Evolutionary conservation across 805 yeast genomes (phyloP).

Genomic region (Starmerella tilneyi): DNA sequence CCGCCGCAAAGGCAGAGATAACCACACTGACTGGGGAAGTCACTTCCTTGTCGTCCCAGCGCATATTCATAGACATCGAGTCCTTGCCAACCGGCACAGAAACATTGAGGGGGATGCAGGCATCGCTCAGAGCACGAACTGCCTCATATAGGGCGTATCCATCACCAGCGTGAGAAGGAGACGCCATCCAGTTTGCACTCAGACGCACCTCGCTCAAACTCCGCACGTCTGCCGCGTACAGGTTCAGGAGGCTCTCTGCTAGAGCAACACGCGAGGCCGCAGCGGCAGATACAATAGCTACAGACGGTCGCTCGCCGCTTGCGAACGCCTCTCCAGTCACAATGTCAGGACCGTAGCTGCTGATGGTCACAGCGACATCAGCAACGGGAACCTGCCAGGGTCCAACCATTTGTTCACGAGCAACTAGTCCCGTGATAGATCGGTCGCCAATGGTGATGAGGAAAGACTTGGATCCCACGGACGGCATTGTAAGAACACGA

Average conservation of each 20-base stretch:
- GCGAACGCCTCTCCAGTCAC: conserved; percentile 96
- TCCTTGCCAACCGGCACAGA: conserved; percentile 98
- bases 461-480: conserved; percentile 92
- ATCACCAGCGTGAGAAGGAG: conserved; percentile 90
- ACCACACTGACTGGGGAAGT: conserved; percentile 90
- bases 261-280: conserved; percentile 93
- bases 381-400: conserved; percentile 99
- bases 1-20: conserved; percentile 86
- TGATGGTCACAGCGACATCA: conserved; percentile 91
- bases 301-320: conserved; percentile 89
- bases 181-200: conserved; percentile 99
- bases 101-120: conserved; percentile 86
- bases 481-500: conserved; percentile 78
- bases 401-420: conserved; percentile 97
- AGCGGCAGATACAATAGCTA: conserved; percentile 77
- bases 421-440: conserved; percentile 91
- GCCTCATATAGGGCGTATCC: conserved; percentile 93
- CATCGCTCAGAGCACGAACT: conserved; percentile 90
- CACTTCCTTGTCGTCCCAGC: conserved; percentile 77
- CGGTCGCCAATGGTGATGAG: conserved; percentile 97
- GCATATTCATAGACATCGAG: conserved; percentile 98
- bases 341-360: conserved; percentile 69
- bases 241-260: conserved; percentile 83
- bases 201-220: conserved; percentile 64
- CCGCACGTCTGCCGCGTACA: conserved; percentile 81